These are phyloP conservation scores for Venturia pyrina DNA, from an alignment of 2,329 filamentous ascomycete species.

Conservation along the genomic window DNA sequence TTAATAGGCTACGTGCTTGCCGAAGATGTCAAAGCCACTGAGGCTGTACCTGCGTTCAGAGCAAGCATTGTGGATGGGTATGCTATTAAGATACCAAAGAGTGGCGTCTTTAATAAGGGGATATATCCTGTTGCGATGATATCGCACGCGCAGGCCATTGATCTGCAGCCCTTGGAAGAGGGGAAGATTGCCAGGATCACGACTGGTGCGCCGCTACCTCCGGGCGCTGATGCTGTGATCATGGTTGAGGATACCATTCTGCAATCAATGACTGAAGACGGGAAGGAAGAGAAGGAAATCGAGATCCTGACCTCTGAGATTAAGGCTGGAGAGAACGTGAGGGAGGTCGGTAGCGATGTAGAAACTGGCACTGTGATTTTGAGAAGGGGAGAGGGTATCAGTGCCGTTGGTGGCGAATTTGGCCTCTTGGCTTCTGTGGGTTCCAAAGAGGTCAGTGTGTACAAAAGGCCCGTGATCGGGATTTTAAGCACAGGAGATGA, in stretches of 20 bases:
- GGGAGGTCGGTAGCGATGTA: conserved; percentile 86
- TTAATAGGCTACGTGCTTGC: conserved; percentile 74
- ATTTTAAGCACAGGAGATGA: conserved; percentile 93
- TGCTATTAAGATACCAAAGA: conserved; percentile 34
- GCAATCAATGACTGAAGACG: conserved; percentile 64
- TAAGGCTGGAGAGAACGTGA: conserved; percentile 72
- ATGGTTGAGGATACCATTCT: conserved; percentile 94
- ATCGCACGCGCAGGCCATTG: conserved; percentile 71
- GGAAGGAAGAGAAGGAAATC: conserved; percentile 74
- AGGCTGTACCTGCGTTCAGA: conserved; percentile 84
- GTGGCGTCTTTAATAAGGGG: conserved; percentile 51
- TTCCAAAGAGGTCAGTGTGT: conserved; percentile 59
- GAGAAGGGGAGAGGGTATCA: conserved; percentile 69
- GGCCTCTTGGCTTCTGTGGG: conserved; percentile 83
- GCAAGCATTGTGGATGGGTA: conserved; percentile 98
- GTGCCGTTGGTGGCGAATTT: conserved; percentile 79
- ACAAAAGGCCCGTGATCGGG: conserved; percentile 67
- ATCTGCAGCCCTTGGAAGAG: conserved; percentile 52
- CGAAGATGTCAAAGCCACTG: conserved; percentile 66
- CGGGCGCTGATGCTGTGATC: conserved; percentile 80
- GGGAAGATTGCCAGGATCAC: conserved; percentile 85
- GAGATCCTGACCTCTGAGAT: conserved; percentile 75
- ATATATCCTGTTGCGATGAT: conserved; percentile 78
- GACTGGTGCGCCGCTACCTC: conserved; percentile 83
- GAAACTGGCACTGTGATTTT: conserved; percentile 59